Evolutionary conservation across 1,284 basidiomycete genomes (phyloP).

Genomic region (Cutaneotrichosporon sp.): DNA sequence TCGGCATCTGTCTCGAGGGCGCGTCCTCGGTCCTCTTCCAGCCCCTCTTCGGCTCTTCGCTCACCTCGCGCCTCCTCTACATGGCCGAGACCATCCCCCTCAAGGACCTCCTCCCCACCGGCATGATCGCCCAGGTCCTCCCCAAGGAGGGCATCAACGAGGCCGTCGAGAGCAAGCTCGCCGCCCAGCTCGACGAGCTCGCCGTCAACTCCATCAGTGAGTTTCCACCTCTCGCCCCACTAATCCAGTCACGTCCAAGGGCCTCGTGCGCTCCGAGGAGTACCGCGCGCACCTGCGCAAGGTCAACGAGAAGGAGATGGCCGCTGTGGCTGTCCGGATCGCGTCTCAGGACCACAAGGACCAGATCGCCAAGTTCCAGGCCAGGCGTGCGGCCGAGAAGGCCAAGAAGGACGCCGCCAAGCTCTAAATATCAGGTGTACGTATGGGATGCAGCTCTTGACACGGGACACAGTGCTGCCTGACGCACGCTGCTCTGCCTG

Average conservation of each 20-base stretch:
- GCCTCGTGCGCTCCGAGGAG: slow-evolving; percentile 13
- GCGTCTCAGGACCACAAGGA: slow-evolving; percentile 18
- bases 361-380: slow-evolving; percentile 15
- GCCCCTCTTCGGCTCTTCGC: slow-evolving; percentile 19
- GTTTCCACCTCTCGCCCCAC: neutral
- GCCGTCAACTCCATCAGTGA: slow-evolving; percentile 15
- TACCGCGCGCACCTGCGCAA: slow-evolving; percentile 11
- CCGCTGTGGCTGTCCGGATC: slow-evolving; percentile 12
- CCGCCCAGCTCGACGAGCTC: slow-evolving; percentile 18
- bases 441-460: neutral
- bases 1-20: slow-evolving; percentile 27
- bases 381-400: slow-evolving; percentile 15
- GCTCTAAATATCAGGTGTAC: slow-evolving; percentile 9
- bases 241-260: slow-evolving; percentile 18
- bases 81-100: slow-evolving; percentile 23
- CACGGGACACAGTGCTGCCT: neutral
- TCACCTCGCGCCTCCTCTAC: slow-evolving; percentile 22
- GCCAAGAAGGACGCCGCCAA: slow-evolving; percentile 15
- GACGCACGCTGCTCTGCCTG: neutral
- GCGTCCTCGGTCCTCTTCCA: slow-evolving; percentile 21
- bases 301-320: slow-evolving; percentile 23
- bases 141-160: slow-evolving; percentile 13
- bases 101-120: slow-evolving; percentile 14
- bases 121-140: slow-evolving; percentile 18
- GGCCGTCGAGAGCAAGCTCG: slow-evolving; percentile 13